These are phyloP conservation scores for Pseudozyma sp. DNA, from an alignment of 1,284 basidiomycete genomes.

Conservation along the genomic window DNA sequence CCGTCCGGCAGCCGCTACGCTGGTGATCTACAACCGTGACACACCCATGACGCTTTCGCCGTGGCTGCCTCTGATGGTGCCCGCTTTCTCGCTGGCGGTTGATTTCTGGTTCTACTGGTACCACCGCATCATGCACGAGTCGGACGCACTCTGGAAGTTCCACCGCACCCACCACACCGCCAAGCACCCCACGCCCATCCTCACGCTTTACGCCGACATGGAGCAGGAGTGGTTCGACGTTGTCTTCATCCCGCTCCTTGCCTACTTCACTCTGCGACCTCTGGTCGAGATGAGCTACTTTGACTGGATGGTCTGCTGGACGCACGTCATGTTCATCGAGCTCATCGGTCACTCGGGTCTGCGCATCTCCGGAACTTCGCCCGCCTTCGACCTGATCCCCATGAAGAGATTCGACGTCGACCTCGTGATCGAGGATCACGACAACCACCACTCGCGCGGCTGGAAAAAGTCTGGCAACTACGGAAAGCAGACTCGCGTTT, in stretches of 20 bases:
- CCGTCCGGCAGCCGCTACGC: conserved; percentile 47
- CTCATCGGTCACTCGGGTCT: conserved; percentile 62
- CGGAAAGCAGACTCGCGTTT: conserved; percentile 65
- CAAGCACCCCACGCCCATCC: conserved; percentile 58
- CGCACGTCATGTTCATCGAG: conserved; percentile 54
- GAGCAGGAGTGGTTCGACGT: conserved; percentile 62
- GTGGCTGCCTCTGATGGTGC: conserved; percentile 55
- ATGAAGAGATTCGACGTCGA: conserved; percentile 55
- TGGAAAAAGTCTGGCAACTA: conserved; percentile 57
- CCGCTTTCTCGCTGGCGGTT: conserved; percentile 41
- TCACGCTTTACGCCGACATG: conserved; percentile 55
- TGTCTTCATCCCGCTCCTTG: conserved; percentile 46
- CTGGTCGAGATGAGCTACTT: conserved; percentile 34
- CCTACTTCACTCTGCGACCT: conserved; percentile 35
- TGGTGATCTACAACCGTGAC: conserved; percentile 52
- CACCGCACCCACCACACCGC: conserved; percentile 54
- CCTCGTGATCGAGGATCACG: conserved; percentile 67
- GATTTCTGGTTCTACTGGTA: conserved; percentile 66
- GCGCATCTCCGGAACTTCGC: conserved; percentile 43
- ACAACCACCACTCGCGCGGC: conserved; percentile 64
- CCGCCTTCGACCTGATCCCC: conserved; percentile 35
- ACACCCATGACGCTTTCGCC: conserved; percentile 33
- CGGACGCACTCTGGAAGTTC: conserved; percentile 51
- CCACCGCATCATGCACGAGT: conserved; percentile 63
- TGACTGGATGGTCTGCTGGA: conserved; percentile 51